Conservation (phyloP, 2,329 filamentous ascomycete species). For the Cladophialophora yegresii region DNA sequence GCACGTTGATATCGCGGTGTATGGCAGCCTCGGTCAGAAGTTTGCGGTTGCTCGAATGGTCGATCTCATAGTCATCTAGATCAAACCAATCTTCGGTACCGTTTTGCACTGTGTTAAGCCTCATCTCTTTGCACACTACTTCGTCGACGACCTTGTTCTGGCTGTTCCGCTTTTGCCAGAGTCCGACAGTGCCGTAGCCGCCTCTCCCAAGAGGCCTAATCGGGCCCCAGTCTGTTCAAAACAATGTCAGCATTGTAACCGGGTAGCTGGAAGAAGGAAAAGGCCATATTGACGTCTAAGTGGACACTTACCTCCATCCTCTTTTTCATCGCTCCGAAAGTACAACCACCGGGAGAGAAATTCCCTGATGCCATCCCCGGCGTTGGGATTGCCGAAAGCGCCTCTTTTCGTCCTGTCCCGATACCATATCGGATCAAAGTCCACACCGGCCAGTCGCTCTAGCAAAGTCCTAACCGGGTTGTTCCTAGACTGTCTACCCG, state of each 20-base stretch:
- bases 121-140: constrained; percentile 26
- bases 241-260: not conserved
- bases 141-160: constrained; percentile 25
- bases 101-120: not conserved
- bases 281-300: not conserved
- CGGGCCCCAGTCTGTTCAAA: constrained; percentile 27
- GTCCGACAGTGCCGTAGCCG: constrained; percentile 26
- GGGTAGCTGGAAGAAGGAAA: not conserved
- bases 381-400: constrained; percentile 10
- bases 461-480: not conserved
- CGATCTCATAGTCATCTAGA: not conserved
- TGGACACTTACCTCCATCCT: not conserved
- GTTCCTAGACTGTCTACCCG: not conserved
- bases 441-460: constrained; percentile 5
- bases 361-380: not conserved
- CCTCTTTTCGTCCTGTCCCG: constrained; percentile 13
- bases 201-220: constrained; percentile 27
- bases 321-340: constrained; percentile 2
- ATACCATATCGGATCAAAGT: constrained; percentile 17
- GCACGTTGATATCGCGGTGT: constrained; percentile 22
- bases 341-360: not conserved
- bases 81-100: not conserved
- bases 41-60: constrained; percentile 3
- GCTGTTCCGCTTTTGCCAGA: constrained; percentile 27
- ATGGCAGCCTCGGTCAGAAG: constrained; percentile 23